These are phyloP conservation scores for Stellera chamaejasme DNA, from an alignment of 345 rosid species.

Conservation along the genomic window DNA sequence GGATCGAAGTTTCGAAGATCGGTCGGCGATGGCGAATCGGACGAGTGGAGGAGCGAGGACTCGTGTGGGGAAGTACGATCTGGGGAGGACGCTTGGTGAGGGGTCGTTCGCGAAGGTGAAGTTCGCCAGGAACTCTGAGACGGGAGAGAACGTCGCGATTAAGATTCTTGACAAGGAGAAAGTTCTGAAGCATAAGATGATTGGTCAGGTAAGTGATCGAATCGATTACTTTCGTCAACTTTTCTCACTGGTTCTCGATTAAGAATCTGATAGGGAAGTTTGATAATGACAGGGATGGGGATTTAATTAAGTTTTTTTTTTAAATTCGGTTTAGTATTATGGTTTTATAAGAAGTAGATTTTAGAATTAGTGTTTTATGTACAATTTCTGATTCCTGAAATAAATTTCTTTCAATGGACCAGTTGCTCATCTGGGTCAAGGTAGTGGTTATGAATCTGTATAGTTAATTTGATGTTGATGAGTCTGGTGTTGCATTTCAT, in stretches of 20 bases:
- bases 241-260: not conserved
- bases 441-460: too few species aligned
- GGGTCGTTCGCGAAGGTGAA: constrained; percentile 98
- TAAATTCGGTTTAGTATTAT: too few species aligned
- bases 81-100: constrained; percentile 89
- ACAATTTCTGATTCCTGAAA: too few species aligned
- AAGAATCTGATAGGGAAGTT: too few species aligned
- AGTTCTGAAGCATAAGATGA: constrained; percentile 82
- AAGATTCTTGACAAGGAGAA: constrained; percentile 95
- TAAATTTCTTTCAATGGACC: too few species aligned
- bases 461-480: too few species aligned
- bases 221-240: not conserved
- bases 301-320: too few species aligned
- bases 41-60: constrained; percentile 36
- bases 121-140: constrained; percentile 70
- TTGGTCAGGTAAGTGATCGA: constrained; percentile 57
- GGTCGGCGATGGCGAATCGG: constrained; percentile 36
- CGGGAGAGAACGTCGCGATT: constrained; percentile 75
- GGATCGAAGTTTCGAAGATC: not conserved
- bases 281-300: too few species aligned
- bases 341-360: too few species aligned
- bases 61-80: constrained; percentile 96
- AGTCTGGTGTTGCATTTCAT: too few species aligned
- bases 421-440: too few species aligned
- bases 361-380: too few species aligned